Conservation (phyloP, 1,139 yeast genomes). For the Geotrichum phurueaensis region DNA sequence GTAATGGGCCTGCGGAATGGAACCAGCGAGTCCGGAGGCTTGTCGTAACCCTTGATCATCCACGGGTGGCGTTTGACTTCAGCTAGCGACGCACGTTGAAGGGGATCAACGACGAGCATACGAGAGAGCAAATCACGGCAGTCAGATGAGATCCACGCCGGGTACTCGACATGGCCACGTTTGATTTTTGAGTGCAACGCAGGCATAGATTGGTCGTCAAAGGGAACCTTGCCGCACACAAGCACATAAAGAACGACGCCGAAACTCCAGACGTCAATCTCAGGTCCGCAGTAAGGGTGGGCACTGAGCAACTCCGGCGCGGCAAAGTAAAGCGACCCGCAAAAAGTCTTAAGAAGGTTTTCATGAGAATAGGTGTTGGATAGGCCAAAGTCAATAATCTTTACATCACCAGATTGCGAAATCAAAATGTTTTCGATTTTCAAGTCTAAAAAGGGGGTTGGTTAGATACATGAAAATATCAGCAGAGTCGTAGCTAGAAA, state of each 20-base stretch:
- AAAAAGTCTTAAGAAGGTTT: constrained; percentile 77
- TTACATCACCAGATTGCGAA: constrained; percentile 86
- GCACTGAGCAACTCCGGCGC: constrained; percentile 96
- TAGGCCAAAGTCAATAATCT: constrained; percentile 92
- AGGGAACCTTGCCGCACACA: constrained; percentile 97
- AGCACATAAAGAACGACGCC: constrained; percentile 92
- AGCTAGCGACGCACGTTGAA: constrained; percentile 66
- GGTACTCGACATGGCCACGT: constrained; percentile 88
- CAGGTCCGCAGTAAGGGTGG: constrained; percentile 90
- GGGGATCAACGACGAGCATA: constrained; percentile 89
- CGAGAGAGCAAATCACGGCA: constrained; percentile 77
- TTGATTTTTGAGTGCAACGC: constrained; percentile 92
- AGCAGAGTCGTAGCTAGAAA: too few species aligned
- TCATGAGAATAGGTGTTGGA: constrained; percentile 77
- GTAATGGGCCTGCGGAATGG: constrained; percentile 73
- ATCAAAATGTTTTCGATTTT: constrained; percentile 96
- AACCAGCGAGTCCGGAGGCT: constrained; percentile 60
- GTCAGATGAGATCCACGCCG: constrained; percentile 70
- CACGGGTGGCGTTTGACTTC: constrained; percentile 89
- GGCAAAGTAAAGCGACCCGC: constrained; percentile 96
- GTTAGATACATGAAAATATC: neutral
- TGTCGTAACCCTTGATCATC: constrained; percentile 87
- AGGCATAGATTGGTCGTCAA: constrained; percentile 91
- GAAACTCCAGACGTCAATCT: constrained; percentile 97
- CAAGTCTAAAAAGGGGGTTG: constrained; percentile 45